Evolutionary conservation across 1,139 yeast genomes (phyloP).

Genomic region (Debaryomycetaceae sp.): DNA sequence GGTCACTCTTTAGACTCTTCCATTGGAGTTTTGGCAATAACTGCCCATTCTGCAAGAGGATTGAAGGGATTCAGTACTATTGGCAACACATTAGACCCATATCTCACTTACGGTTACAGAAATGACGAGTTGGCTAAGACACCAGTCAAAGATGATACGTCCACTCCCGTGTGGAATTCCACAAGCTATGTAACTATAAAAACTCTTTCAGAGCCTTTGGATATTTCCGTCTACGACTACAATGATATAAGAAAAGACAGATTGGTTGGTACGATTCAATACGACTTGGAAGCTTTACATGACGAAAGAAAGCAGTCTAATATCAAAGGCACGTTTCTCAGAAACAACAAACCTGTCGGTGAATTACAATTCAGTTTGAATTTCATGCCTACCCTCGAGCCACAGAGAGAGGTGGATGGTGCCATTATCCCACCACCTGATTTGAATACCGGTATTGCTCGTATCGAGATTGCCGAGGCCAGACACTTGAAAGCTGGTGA

Average conservation of each 20-base stretch:
- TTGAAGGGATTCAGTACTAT: constrained; percentile 65
- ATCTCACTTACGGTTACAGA: constrained; percentile 66
- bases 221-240: constrained; percentile 66
- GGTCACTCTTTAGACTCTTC: constrained; percentile 81
- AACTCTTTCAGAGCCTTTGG: constrained; percentile 77
- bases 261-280: constrained; percentile 71
- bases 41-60: constrained; percentile 61
- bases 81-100: constrained; percentile 88
- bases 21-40: constrained; percentile 77
- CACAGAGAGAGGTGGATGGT: constrained; percentile 77
- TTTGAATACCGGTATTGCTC: constrained; percentile 85
- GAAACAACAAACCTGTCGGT: constrained; percentile 84
- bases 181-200: constrained; percentile 65
- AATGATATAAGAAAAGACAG: constrained; percentile 80
- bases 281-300: constrained; percentile 67
- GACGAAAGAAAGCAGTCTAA: constrained; percentile 52
- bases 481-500: constrained; percentile 45
- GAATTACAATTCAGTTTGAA: constrained; percentile 64
- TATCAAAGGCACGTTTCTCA: constrained; percentile 54
- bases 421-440: constrained; percentile 86
- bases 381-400: constrained; percentile 77
- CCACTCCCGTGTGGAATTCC: constrained; percentile 81
- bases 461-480: constrained; percentile 51
- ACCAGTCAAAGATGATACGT: constrained; percentile 59
- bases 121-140: constrained; percentile 63